Percentiles rank a stretch among this genome's conserved stretches.
Conservation (phyloP, 176 grass and related monocot species). For the Triticum timopheevii region DNA sequence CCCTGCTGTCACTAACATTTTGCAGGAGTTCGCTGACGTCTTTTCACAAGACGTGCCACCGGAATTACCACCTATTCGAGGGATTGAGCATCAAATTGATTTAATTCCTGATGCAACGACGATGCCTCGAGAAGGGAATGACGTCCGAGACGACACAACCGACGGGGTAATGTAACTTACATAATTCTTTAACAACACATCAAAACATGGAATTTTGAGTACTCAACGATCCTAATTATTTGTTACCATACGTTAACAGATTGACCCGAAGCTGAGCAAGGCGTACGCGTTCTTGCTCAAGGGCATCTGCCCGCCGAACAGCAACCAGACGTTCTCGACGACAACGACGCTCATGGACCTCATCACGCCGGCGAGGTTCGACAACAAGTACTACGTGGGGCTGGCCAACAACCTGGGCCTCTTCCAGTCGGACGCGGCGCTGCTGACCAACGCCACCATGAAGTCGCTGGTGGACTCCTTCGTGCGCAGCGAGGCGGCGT, state of each 20-base stretch:
- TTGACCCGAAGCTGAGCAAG: conserved; percentile 49
- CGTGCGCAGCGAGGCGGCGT: conserved; percentile 35
- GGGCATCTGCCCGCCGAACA: conserved; percentile 40
- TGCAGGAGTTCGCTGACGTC: too few relatives aligned
- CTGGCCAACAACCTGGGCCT: conserved; percentile 45
- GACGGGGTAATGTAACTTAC: conserved; percentile 8
- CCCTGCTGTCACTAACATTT: too few relatives aligned
- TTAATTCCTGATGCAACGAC: too few relatives aligned
- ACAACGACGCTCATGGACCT: conserved; percentile 51
- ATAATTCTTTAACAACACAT: background rate
- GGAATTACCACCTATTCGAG: too few relatives aligned
- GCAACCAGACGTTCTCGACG: conserved; percentile 27
- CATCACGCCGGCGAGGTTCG: conserved; percentile 39
- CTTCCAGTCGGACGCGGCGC: conserved; percentile 44
- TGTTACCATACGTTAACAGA: background rate
- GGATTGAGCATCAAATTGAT: too few relatives aligned
- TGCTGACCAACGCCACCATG: conserved; percentile 44
- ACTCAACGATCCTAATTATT: background rate
- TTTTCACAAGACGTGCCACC: too few relatives aligned
- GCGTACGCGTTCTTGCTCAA: conserved; percentile 60
- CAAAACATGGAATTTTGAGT: background rate
- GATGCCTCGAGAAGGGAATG: too few relatives aligned
- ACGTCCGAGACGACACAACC: too few relatives aligned
- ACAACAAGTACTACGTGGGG: conserved; percentile 75
- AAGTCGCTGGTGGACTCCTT: conserved; percentile 41